Evolutionary conservation across 345 rosid genomes (phyloP).

Genomic region (Noccaea bulbosa): DNA sequence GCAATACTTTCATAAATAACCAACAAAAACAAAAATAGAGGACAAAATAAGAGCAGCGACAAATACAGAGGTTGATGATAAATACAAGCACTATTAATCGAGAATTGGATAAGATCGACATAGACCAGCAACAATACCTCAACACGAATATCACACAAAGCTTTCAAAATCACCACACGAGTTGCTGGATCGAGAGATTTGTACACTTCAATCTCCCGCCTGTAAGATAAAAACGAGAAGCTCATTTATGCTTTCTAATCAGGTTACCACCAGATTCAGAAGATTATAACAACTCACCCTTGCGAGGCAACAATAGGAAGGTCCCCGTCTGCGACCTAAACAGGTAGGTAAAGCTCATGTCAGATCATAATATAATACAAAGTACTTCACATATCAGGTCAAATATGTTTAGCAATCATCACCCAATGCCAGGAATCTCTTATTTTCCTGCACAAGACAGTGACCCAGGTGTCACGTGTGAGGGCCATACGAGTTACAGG

Average conservation of each 20-base stretch:
- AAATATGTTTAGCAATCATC: slow-evolving; percentile 44
- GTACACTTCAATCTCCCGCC: slow-evolving; percentile 82
- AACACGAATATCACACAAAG: slow-evolving; percentile 95
- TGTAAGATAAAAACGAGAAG: slow-evolving; percentile 43
- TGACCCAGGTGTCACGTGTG: slow-evolving; percentile 97
- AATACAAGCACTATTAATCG: slow-evolving; percentile 3
- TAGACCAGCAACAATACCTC: slow-evolving; percentile 63
- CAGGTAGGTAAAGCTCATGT: slow-evolving; percentile 38
- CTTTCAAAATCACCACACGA: slow-evolving; percentile 96
- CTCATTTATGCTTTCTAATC: slow-evolving; percentile 38
- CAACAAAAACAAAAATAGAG: neutral
- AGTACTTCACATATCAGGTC: slow-evolving; percentile 30
- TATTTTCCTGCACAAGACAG: slow-evolving; percentile 94
- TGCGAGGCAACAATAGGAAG: slow-evolving; percentile 94
- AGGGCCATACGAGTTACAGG: slow-evolving; percentile 95
- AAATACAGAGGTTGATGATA: neutral
- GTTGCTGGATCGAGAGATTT: slow-evolving; percentile 90
- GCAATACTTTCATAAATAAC: neutral
- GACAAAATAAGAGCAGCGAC: slow-evolving; percentile 11
- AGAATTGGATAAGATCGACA: slow-evolving; percentile 2
- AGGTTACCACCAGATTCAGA: slow-evolving; percentile 24
- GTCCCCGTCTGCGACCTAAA: slow-evolving; percentile 97
- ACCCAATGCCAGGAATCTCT: slow-evolving; percentile 99
- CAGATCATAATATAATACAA: slow-evolving; percentile 35
- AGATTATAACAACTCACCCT: slow-evolving; percentile 67